Evolutionary conservation across 768 basidiomycete genomes (phyloP).

Genomic region (Pholiota molesta): DNA sequence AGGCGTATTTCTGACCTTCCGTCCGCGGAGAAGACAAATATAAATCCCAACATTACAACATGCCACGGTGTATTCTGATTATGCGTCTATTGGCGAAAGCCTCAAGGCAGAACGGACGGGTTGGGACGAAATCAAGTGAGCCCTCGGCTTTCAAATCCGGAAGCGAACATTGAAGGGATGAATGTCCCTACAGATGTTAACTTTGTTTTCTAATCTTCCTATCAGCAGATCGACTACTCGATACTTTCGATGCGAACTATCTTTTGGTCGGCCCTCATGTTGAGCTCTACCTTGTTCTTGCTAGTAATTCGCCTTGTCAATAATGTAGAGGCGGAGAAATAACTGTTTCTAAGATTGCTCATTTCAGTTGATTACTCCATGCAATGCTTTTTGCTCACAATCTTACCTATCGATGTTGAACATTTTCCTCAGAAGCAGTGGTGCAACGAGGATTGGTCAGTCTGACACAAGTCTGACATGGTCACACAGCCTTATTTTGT

Average conservation of each 20-base stretch:
- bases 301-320: background rate
- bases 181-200: background rate
- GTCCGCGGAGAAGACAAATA: slow-evolving; percentile 7
- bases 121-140: background rate
- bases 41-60: background rate
- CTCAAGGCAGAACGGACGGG: background rate
- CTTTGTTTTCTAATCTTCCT: background rate
- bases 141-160: background rate
- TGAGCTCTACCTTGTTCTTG: background rate
- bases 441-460: background rate
- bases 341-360: background rate
- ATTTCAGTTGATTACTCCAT: background rate
- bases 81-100: background rate
- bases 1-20: background rate
- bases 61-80: background rate
- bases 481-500: background rate
- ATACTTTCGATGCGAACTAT: background rate
- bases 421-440: background rate
- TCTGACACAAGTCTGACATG: background rate
- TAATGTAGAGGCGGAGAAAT: background rate
- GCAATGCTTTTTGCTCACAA: background rate
- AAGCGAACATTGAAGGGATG: background rate
- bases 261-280: background rate
- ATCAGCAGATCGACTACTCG: background rate
- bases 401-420: background rate